phyloP scores from a whole-genome alignment of 2,329 filamentous ascomycete genomes.

The Fusarium kyushuense region DNA sequence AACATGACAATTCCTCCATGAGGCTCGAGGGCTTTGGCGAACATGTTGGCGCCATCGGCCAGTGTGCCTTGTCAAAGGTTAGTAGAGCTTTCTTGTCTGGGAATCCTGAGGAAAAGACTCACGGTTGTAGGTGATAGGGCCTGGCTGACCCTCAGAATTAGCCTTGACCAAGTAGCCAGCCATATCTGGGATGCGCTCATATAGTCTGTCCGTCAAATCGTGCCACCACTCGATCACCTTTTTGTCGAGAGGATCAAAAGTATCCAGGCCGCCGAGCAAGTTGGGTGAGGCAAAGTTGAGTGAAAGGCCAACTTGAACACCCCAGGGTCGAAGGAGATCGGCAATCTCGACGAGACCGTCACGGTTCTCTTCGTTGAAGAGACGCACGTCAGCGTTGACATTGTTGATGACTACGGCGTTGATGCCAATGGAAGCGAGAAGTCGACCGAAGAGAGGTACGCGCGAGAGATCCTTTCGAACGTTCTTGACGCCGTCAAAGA shows the following conservation, averaged over 20 bases:
- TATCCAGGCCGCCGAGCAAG: slow-evolving; percentile 65
- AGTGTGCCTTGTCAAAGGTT: slow-evolving; percentile 61
- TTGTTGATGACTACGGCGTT: slow-evolving; percentile 79
- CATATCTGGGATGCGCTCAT: slow-evolving; percentile 72
- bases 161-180: slow-evolving; percentile 78
- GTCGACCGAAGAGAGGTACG: slow-evolving; percentile 71
- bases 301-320: slow-evolving; percentile 73
- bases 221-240: slow-evolving; percentile 73
- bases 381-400: slow-evolving; percentile 73
- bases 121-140: slow-evolving; percentile 74
- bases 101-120: neutral
- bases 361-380: slow-evolving; percentile 68
- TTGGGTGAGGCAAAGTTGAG: slow-evolving; percentile 76
- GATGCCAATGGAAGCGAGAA: slow-evolving; percentile 74
- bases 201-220: slow-evolving; percentile 69
- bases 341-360: slow-evolving; percentile 72
- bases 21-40: slow-evolving; percentile 68
- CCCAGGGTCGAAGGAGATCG: slow-evolving; percentile 74
- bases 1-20: slow-evolving; percentile 76
- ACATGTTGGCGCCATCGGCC: slow-evolving; percentile 60
- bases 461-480: slow-evolving; percentile 71
- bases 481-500: slow-evolving; percentile 66
- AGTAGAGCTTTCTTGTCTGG: neutral
- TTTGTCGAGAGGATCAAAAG: slow-evolving; percentile 74
- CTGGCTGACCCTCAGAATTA: slow-evolving; percentile 78